Base-by-base conservation (phyloP, 1,284 basidiomycete genomes). In the Agaricales sp. region DNA sequence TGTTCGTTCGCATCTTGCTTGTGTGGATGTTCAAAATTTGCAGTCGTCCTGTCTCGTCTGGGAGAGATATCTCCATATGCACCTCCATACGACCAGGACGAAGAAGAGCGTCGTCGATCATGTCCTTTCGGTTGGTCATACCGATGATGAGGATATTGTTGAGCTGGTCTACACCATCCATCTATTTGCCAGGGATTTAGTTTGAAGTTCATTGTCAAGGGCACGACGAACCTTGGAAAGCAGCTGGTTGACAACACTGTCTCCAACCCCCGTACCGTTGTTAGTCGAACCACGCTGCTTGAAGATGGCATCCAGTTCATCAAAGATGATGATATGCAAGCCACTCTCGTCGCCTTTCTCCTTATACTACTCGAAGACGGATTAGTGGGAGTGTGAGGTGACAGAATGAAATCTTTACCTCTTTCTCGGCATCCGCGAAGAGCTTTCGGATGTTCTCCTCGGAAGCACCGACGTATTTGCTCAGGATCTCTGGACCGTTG, bases 121-220 rank as follows among this genome's bases (percentile, higher is more conserved):
- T 95, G 74, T 99, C 96, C 48, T 87, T 71, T 54, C 96, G 86
- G 67, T 99, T 99, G 48, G 96, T 99, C 96, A 99, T 99, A 61
- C 96, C 96, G 58, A 99, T 99, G 58, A 99, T 89, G 56, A 99
- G 87, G 53, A 99, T 96, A 66, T 99, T 99, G 74, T 99, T 99
- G 47, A 99, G 77, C 70, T 94, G 91, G 64, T 99, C 96, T 3
- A 99, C 96, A 74, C 96, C 96, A 59, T 99, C 96, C 91, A 99
- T 95, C 90, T 93, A 53, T 19, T 23, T 3, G 50, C 22, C 25
- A 46, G 19, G 4, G 3, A 23, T 47, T 20, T 45, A 38, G 39
- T n/a, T n/a, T 22, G 41, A 47, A 45, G 21, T 20, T 24, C 37
- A 37, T 11, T 30, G n/a, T n/a, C n/a, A n/a, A n/a, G n/a, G 14